Base-by-base conservation (phyloP, 306 rosid species). In the Calophaca sinica region DNA sequence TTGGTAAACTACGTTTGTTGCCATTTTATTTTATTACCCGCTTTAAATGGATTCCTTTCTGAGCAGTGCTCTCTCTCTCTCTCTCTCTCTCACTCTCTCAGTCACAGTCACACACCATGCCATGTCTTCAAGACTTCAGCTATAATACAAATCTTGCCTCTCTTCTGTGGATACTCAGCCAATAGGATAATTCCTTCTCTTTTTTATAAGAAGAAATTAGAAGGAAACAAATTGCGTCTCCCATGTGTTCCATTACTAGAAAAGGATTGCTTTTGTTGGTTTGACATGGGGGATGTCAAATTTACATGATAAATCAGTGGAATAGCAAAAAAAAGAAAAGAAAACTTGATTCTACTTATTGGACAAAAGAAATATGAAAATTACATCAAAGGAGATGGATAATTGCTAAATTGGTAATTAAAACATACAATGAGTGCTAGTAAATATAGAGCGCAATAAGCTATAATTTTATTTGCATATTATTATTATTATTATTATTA, bases 1-100 rank as follows among this genome's bases (percentile, higher is more conserved):
- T 85, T 86, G 87, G 86, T 74, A 87, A 89, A 87, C 79, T 70
- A 61, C 79, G 48, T 77, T 84, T 81, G 87, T 84, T 84, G 61
- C 74, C 15, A 13, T 15, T 63, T 44, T 77, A 7, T 78, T 72
- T 68, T 76, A 10, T 78, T 75, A 49, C 80, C 68, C 49, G 14
- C 79, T 68, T 83, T 83, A 69, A 77, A 79, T 74, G 81, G 84
- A 77, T 74, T 75, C 82, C 81, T 20, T 62, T 84, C 68, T 75
- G 63, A 75, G 66, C 62, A 53, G 75, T 76, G 72, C 78, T 75
- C 70, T 79, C 76, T 62, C 46, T 53, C 39, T 7, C 26, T 20
- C 26, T 20, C 26, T 20, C 26, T 20, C 26, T 20, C 26, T 20
- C 26, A 0, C 26, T 20, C 2, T 9, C 20, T 10, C 77, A 41